A percentile compares a stretch with the other conserved stretches of the same genome.
phyloP scores from a whole-genome alignment of 306 rosid genomes.

The Boehmeria nivea region DNA sequence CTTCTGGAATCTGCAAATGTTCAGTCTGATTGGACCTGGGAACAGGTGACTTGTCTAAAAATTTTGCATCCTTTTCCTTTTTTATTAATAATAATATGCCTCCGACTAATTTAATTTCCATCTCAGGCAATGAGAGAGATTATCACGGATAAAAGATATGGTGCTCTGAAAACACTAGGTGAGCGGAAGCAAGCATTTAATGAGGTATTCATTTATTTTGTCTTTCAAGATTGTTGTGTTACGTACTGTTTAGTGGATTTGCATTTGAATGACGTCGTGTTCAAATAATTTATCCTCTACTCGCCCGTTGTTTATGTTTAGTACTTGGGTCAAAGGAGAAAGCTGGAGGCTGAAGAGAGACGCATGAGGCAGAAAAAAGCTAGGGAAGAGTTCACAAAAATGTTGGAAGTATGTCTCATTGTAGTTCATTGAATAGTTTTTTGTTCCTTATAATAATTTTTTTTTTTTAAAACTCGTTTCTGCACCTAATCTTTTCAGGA shows the following conservation, averaged over 20 bases:
- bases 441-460: neutral
- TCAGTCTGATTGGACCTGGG: constrained; percentile 99
- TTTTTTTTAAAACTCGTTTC: neutral
- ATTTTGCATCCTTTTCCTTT: constrained; percentile 10
- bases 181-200: constrained; percentile 98
- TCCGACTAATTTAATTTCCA: constrained; percentile 19
- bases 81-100: constrained; percentile 23
- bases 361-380: constrained; percentile 94
- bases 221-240: constrained; percentile 14
- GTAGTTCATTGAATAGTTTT: neutral
- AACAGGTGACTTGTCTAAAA: constrained; percentile 58
- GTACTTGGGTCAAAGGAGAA: constrained; percentile 98
- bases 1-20: constrained; percentile 89
- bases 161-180: constrained; percentile 87
- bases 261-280: neutral
- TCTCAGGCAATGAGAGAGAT: constrained; percentile 92
- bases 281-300: neutral
- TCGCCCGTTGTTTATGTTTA: constrained; percentile 16
- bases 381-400: constrained; percentile 89
- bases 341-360: constrained; percentile 94
- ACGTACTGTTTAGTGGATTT: neutral
- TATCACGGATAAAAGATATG: constrained; percentile 86
- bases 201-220: constrained; percentile 56
- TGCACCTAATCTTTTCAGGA: constrained; percentile 52
- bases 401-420: constrained; percentile 83